Base-by-base conservation (phyloP, 176 grass and related monocot species). In the Saccharum officinarum region DNA sequence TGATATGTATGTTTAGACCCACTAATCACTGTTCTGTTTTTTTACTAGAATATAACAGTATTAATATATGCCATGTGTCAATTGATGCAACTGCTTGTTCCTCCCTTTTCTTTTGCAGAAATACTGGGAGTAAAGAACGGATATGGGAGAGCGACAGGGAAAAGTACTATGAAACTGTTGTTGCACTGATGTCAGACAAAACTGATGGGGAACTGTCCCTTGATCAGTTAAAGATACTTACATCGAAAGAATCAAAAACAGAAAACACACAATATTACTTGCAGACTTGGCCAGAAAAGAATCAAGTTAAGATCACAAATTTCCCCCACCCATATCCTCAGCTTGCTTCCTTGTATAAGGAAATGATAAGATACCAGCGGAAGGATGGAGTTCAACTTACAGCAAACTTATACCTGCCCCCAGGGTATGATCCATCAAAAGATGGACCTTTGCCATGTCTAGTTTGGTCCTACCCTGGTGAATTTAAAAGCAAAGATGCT, bases 401-500 rank as follows among this genome's bases (percentile, higher is more conserved):
- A 52, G 97, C 97, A 67, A 89, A 91, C 42, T 82, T 99, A 65
- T 96, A 99, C 83, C 87, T 99, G 80, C 97, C 97, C 70, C 92
- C 97, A 79, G 94, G 92, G 78, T 99, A 92, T 82, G 84, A 86
- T 70, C 86, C 92, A 84, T 91, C 88, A 64, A 89, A 89, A 77
- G 90, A 99, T 89, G 97, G 92, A 76, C 92, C 94, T 79, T 75
- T 99, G 86, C 94, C 97, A 61, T 99, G 97, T 82, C 85, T 99
- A 71, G 86, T 96, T 78, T 99, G 97, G 97, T 95, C 97, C 69
- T 99, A 99, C 79, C 97, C 97, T 78, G 97, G 94, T 82, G 94
- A 99, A 69, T 99, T 99, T 86, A 99, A 97, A 93, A 99, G 93
- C 63, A 99, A 99, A 92, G 93, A 99, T 88, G 97, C 97, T 81